Evolutionary conservation across 805 yeast genomes (phyloP).

Genomic region (Yarrowia osloensis): DNA sequence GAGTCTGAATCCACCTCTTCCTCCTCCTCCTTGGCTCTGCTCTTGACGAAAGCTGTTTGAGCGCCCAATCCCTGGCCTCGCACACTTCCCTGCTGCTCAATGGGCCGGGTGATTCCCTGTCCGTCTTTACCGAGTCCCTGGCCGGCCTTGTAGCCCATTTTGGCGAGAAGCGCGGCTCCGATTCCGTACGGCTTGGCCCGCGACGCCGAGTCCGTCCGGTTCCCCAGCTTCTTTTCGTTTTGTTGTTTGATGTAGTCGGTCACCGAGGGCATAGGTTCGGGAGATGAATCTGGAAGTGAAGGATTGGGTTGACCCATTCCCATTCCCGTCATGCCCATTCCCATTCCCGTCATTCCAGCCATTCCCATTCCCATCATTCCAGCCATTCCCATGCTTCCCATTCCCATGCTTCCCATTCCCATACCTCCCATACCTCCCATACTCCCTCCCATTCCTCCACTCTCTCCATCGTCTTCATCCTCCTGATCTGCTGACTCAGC

Average conservation of each 20-base stretch:
- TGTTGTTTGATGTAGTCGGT: slow-evolving; percentile 13
- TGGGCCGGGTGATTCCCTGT: slow-evolving; percentile 78
- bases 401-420: not conserved
- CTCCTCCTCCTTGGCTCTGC: not conserved
- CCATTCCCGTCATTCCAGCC: not conserved
- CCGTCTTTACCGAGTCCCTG: slow-evolving; percentile 76
- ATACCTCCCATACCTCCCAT: not conserved
- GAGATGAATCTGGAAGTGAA: too few relatives aligned
- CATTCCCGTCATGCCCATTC: not conserved
- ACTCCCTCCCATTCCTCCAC: not conserved
- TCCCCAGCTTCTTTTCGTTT: slow-evolving; percentile 21
- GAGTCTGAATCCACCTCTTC: not conserved
- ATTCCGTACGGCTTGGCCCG: slow-evolving; percentile 61
- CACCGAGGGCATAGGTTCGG: slow-evolving; percentile 11
- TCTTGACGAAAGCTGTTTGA: not conserved
- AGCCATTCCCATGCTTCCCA: not conserved
- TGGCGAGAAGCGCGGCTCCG: slow-evolving; percentile 73
- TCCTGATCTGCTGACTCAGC: not conserved
- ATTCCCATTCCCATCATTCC: not conserved
- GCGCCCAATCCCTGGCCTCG: slow-evolving; percentile 67
- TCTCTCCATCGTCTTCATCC: not conserved
- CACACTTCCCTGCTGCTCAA: slow-evolving; percentile 67
- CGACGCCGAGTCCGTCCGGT: not conserved
- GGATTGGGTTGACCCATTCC: too few relatives aligned
- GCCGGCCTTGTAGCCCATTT: slow-evolving; percentile 88